Evolutionary conservation across 805 yeast genomes (phyloP).

Genomic region (Candida stauntonica): DNA sequence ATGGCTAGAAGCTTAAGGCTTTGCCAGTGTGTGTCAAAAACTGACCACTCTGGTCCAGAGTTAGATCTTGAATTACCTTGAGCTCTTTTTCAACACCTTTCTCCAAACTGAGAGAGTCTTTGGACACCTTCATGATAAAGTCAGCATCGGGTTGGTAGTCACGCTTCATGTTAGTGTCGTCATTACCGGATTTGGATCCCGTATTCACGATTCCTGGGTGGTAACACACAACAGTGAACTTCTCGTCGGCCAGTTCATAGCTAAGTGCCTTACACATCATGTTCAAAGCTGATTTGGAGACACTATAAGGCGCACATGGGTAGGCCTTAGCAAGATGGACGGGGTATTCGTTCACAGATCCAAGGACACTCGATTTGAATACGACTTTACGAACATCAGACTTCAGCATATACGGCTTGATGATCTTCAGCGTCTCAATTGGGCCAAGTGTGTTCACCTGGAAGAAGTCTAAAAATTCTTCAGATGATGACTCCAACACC

Average conservation of each 20-base stretch:
- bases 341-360: slow-evolving; percentile 25
- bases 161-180: slow-evolving; percentile 16
- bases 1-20: too few species aligned
- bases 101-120: slow-evolving; percentile 10
- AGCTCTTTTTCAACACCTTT: slow-evolving; percentile 20
- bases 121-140: slow-evolving; percentile 8
- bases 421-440: slow-evolving; percentile 27
- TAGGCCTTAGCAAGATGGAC: slow-evolving; percentile 12
- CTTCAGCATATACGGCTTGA: slow-evolving; percentile 28
- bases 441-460: slow-evolving; percentile 32
- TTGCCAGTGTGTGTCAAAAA: slow-evolving; percentile 19
- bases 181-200: slow-evolving; percentile 7
- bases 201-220: slow-evolving; percentile 29
- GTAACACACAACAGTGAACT: slow-evolving; percentile 26
- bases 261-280: slow-evolving; percentile 25
- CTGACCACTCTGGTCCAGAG: slow-evolving; percentile 17
- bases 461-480: slow-evolving; percentile 20
- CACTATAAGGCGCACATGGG: slow-evolving; percentile 30
- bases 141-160: slow-evolving; percentile 14
- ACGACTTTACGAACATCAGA: slow-evolving; percentile 26
- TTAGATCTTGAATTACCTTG: slow-evolving; percentile 12
- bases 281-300: slow-evolving; percentile 36
- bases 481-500: slow-evolving; percentile 20
- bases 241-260: slow-evolving; percentile 25
- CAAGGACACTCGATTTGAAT: slow-evolving; percentile 29